phyloP scores from a whole-genome alignment of 23 red algal species.

The Gracilaria caudata region DNA sequence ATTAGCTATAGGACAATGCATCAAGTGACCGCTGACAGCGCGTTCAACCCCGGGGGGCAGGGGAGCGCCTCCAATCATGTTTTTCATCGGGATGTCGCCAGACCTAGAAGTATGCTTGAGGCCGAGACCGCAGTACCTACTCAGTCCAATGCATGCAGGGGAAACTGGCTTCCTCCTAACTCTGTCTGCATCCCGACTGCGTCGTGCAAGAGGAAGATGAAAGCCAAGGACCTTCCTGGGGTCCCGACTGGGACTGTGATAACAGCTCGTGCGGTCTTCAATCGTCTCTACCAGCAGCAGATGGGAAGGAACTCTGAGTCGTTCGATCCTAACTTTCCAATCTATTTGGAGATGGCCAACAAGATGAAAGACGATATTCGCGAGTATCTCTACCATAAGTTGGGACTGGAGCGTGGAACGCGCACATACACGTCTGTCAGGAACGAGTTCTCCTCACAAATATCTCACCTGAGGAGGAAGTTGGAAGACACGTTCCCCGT shows the following conservation, averaged over 20 bases:
- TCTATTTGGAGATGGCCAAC: neutral
- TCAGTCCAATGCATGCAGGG: neutral
- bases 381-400: neutral
- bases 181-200: neutral
- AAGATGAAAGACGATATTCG: constrained; percentile 14
- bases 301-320: neutral
- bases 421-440: neutral
- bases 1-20: neutral
- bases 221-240: neutral
- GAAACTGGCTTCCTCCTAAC: neutral
- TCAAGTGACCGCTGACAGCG: neutral
- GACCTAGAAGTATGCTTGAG: no score
- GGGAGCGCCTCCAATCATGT: neutral
- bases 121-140: neutral
- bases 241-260: neutral
- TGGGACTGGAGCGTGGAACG: neutral
- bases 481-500: neutral
- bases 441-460: neutral
- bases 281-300: neutral
- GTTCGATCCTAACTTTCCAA: neutral
- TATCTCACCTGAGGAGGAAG: neutral
- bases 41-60: neutral
- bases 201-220: constrained; percentile 1
- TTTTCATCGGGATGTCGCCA: neutral
- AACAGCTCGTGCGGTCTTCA: neutral